phyloP scores from a whole-genome alignment of 345 rosid species.

The Erysimum cheiranthoides region DNA sequence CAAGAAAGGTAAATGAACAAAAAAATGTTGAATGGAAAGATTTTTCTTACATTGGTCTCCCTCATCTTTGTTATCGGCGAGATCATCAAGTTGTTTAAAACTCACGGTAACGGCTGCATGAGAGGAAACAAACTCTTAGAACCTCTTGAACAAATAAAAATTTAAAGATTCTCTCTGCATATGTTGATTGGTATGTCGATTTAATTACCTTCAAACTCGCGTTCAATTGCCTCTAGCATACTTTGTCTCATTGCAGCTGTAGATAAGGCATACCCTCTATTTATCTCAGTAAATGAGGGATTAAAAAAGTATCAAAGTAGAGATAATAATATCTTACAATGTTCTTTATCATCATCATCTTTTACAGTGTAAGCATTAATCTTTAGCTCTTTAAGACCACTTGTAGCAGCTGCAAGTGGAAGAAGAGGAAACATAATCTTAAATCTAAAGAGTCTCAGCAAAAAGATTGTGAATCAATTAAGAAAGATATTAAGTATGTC shows the following conservation, averaged over 20 bases:
- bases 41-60: constrained; percentile 37
- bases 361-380: constrained; percentile 40
- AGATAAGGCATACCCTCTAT: not conserved
- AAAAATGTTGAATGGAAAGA: not conserved
- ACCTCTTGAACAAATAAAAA: constrained; percentile 31
- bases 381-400: constrained; percentile 43
- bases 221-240: constrained; percentile 45
- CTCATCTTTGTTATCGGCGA: constrained; percentile 34
- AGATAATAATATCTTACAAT: constrained; percentile 27
- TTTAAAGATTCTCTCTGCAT: not conserved
- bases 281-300: constrained; percentile 9
- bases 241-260: constrained; percentile 39
- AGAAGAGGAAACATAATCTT: constrained; percentile 20
- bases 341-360: constrained; percentile 38
- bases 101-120: constrained; percentile 37
- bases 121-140: constrained; percentile 1
- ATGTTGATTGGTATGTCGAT: constrained; percentile 9
- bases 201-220: constrained; percentile 39
- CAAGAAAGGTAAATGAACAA: not conserved
- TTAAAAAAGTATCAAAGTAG: constrained; percentile 10
- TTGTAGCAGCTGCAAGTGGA: constrained; percentile 41
- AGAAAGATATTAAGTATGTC: constrained; percentile 2
- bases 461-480: constrained; percentile 1
- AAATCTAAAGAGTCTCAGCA: constrained; percentile 10
- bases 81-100: constrained; percentile 35